Percentiles rank a stretch among this genome's conserved stretches.
Evolutionary conservation across 371 early-diverging fungal species (phyloP).

Genomic region (Rhizomucor miehei): DNA sequence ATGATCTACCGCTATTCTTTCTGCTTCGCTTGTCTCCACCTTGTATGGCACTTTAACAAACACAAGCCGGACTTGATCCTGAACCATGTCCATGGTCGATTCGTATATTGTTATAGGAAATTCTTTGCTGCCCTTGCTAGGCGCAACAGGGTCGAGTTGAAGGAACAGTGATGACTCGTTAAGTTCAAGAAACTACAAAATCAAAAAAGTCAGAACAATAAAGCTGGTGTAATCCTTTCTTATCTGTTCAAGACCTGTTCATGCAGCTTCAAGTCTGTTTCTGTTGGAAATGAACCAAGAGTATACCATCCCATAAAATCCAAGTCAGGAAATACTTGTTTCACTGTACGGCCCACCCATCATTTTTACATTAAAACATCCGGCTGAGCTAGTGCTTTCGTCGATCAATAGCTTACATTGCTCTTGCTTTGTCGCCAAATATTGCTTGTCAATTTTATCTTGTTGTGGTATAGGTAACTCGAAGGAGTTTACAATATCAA

Average conservation of each 20-base stretch:
- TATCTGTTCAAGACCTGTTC: constrained; percentile 54
- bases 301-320: constrained; percentile 90
- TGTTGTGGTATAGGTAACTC: constrained; percentile 63
- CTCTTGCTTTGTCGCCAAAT: constrained; percentile 69
- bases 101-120: constrained; percentile 83
- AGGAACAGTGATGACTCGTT: constrained; percentile 80
- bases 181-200: constrained; percentile 57
- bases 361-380: too few species aligned
- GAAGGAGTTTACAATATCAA: constrained; percentile 82
- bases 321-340: constrained; percentile 79
- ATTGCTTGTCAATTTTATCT: constrained; percentile 54
- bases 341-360: constrained; percentile 48
- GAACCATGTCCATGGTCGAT: constrained; percentile 69
- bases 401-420: constrained; percentile 55
- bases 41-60: constrained; percentile 71
- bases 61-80: constrained; percentile 51
- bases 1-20: constrained; percentile 85
- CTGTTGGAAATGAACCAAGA: constrained; percentile 59
- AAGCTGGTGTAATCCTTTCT: not conserved
- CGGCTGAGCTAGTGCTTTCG: too few species aligned
- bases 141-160: constrained; percentile 67
- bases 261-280: constrained; percentile 66
- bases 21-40: constrained; percentile 83
- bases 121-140: constrained; percentile 46
- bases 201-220: not conserved